Conservation (phyloP, 108 stramenopile species). For the Thalassiosira profunda region DNA sequence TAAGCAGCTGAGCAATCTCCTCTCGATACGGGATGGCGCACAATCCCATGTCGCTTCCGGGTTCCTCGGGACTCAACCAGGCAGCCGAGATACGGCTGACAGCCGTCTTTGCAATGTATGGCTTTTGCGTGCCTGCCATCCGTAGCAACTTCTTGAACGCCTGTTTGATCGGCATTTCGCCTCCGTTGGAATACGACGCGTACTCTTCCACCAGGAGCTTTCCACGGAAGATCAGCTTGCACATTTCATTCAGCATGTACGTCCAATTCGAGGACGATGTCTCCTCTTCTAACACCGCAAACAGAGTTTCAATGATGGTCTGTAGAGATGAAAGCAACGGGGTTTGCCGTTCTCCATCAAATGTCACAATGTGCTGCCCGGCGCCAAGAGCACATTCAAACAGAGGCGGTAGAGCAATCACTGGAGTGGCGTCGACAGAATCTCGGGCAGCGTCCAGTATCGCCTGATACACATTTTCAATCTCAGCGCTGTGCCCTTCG, state of each 20-base stretch:
- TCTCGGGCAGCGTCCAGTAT: slow-evolving; percentile 46
- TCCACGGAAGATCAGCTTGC: slow-evolving; percentile 67
- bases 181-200: slow-evolving; percentile 19
- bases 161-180: slow-evolving; percentile 56
- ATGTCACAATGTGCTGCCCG: slow-evolving; percentile 22
- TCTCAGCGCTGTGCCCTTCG: slow-evolving; percentile 10
- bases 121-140: slow-evolving; percentile 58
- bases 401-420: slow-evolving; percentile 62
- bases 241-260: slow-evolving; percentile 82
- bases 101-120: slow-evolving; percentile 63
- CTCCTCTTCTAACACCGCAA: slow-evolving; percentile 60
- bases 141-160: slow-evolving; percentile 70
- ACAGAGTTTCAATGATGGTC: slow-evolving; percentile 57
- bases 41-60: slow-evolving; percentile 42
- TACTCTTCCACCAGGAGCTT: slow-evolving; percentile 66
- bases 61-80: slow-evolving; percentile 60
- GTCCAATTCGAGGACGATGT: slow-evolving; percentile 43
- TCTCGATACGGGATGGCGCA: slow-evolving; percentile 77
- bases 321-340: slow-evolving; percentile 37
- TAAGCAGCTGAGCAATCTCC: slow-evolving; percentile 71
- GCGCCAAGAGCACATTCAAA: slow-evolving; percentile 56
- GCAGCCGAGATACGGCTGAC: slow-evolving; percentile 62
- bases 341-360: slow-evolving; percentile 19
- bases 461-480: slow-evolving; percentile 18
- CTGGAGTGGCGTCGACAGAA: slow-evolving; percentile 63